Base-by-base conservation (phyloP, 129 eudicot genomes). In the Heracleum sosnowskyi region DNA sequence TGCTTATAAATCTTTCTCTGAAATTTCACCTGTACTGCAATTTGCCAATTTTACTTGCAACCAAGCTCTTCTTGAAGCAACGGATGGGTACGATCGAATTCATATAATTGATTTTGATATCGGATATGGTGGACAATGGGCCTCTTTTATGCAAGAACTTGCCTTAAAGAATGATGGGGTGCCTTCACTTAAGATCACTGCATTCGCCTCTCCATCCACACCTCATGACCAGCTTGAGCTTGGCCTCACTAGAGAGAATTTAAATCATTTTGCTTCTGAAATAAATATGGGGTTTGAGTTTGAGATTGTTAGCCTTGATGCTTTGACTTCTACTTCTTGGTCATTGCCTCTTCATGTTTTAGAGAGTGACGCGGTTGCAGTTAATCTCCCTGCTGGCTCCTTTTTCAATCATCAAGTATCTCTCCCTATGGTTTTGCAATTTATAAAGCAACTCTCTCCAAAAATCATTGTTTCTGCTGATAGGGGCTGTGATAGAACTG, bases 61-160 rank as follows among this genome's bases (percentile, higher is more conserved):
- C 47, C 99, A 95, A 84, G 97, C 94, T 33, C 72, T 95, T 20
- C 94, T 95, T n/a, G 99, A 95, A 80, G 91, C 77, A 4, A 77
- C 92, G 0, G 88, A 90, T 55, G 95, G 88, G 11, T 86, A 79
- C 79, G 88, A 90, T n/a, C 78, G 82, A 16, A 87, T 95, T 78
- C 99, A 92, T 73, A 73, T 95, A 22, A 79, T 95, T 16, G 99
- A 95, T 83, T 95, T 95, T 33, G 99, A 92, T 77, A 87, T 95
- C 12, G 97, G 99, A 3, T 87, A 82, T 81, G 99, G 99, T 26
- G 99, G 94, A 55, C 97, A 91, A 86, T 95, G 99, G 99, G 97
- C 99, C 42, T 90, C 99, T 0, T 85, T 95, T 74, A 92, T 95
- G 92, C 97, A 95, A 72, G 99, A 95, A 88, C 99, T 95, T 55